These are phyloP conservation scores for Apiotrichum gamsii DNA, from an alignment of 1,284 basidiomycete species.

Conservation along the genomic window DNA sequence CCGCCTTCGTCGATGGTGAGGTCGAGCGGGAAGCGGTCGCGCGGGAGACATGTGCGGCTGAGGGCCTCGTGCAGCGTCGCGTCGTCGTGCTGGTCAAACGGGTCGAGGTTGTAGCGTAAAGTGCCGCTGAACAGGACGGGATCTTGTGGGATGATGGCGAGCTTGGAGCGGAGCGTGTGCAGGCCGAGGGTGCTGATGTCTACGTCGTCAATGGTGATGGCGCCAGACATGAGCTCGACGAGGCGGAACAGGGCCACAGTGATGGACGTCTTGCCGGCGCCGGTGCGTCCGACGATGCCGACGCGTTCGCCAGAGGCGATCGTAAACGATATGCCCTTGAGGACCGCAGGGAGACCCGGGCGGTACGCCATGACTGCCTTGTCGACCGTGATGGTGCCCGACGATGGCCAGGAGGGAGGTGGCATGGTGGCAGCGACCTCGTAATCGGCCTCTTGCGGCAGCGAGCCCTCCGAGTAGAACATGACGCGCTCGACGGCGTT, in stretches of 20 bases:
- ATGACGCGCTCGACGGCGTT: slow-evolving; percentile 65
- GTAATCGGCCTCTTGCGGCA: slow-evolving; percentile 59
- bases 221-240: slow-evolving; percentile 47
- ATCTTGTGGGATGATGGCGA: slow-evolving; percentile 80
- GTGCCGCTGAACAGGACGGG: slow-evolving; percentile 57
- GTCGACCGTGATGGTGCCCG: slow-evolving; percentile 36
- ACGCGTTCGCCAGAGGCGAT: neutral
- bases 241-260: slow-evolving; percentile 54
- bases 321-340: slow-evolving; percentile 45
- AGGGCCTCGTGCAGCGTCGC: slow-evolving; percentile 74
- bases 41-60: slow-evolving; percentile 62
- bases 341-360: slow-evolving; percentile 48
- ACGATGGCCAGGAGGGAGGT: slow-evolving; percentile 42
- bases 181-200: slow-evolving; percentile 53
- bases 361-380: slow-evolving; percentile 48
- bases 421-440: slow-evolving; percentile 55
- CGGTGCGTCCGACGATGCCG: slow-evolving; percentile 49
- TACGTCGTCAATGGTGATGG: slow-evolving; percentile 47
- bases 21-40: slow-evolving; percentile 67
- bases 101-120: slow-evolving; percentile 60
- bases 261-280: slow-evolving; percentile 57
- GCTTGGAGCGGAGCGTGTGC: slow-evolving; percentile 48
- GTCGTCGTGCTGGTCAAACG: slow-evolving; percentile 67
- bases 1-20: slow-evolving; percentile 79
- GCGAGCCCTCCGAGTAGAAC: slow-evolving; percentile 54